Evolutionary conservation across 1,139 yeast genomes (phyloP).

Genomic region (Yamadazyma friedrichii): DNA sequence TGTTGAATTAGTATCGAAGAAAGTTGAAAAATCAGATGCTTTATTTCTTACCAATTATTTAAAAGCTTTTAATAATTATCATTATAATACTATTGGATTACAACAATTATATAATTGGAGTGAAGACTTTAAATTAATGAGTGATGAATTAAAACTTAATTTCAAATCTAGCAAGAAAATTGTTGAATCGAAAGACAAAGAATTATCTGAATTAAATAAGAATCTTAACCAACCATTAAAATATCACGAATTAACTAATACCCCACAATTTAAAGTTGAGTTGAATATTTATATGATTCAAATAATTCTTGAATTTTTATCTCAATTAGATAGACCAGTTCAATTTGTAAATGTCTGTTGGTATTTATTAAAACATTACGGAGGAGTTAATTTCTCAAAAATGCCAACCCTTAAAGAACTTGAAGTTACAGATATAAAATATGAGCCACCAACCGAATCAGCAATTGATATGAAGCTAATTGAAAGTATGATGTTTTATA

Average conservation of each 20-base stretch:
- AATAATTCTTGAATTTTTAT: slow-evolving; percentile 31
- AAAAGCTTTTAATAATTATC: slow-evolving; percentile 18
- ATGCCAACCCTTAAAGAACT: slow-evolving; percentile 13
- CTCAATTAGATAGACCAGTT: slow-evolving; percentile 29
- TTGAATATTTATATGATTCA: slow-evolving; percentile 33
- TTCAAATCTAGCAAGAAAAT: slow-evolving; percentile 5
- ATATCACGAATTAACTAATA: neutral
- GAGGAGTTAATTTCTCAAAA: slow-evolving; percentile 23
- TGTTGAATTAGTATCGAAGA: slow-evolving; percentile 23
- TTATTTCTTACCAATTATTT: slow-evolving; percentile 23
- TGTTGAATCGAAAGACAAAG: slow-evolving; percentile 1
- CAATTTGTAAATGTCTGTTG: slow-evolving; percentile 32
- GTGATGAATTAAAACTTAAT: slow-evolving; percentile 7
- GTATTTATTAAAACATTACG: slow-evolving; percentile 35
- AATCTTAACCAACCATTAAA: neutral
- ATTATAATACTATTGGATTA: slow-evolving; percentile 6
- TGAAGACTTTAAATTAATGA: slow-evolving; percentile 6
- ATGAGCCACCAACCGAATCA: slow-evolving; percentile 7
- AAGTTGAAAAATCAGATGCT: slow-evolving; percentile 2
- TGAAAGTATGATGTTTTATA: slow-evolving; percentile 35
- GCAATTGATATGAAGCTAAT: slow-evolving; percentile 13
- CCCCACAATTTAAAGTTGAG: slow-evolving; percentile 3
- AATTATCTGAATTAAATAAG: slow-evolving; percentile 1
- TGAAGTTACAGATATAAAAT: slow-evolving; percentile 11
- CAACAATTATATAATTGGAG: slow-evolving; percentile 7